Conservation (phyloP, 2,329 filamentous ascomycete genomes). For the Fusarium transvaalense region DNA sequence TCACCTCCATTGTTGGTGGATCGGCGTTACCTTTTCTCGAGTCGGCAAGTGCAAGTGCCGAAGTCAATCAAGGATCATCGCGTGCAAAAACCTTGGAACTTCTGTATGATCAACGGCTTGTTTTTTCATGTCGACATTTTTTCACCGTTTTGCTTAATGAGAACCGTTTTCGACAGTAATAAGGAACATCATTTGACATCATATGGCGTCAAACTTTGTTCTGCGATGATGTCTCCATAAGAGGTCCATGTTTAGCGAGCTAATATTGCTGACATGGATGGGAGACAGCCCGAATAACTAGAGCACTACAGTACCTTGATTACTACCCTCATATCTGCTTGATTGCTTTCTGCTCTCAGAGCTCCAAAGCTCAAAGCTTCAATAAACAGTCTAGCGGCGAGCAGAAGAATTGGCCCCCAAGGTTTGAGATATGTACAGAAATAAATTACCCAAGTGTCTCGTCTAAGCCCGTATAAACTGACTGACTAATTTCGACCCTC, state of each 20-base stretch:
- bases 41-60: constrained; percentile 10
- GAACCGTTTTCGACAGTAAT: not conserved
- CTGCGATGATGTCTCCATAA: not conserved
- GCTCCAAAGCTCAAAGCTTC: not conserved
- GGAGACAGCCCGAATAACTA: not conserved
- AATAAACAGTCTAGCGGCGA: not conserved
- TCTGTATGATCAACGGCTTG: constrained; percentile 9
- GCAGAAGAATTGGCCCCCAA: no score
- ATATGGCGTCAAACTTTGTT: constrained; percentile 8
- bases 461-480: no score
- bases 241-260: not conserved
- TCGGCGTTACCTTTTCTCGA: not conserved
- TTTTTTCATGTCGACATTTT: not conserved
- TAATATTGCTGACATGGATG: not conserved
- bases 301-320: no score
- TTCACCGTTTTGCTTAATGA: constrained; percentile 4
- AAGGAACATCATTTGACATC: not conserved
- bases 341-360: not conserved
- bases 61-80: constrained; percentile 15
- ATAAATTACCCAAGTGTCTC: no score
- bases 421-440: no score
- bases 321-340: no score
- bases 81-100: not conserved
- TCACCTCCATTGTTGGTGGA: not conserved
- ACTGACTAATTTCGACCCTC: no score